These are phyloP conservation scores for Fusarium oligoseptatum DNA, from an alignment of 2,329 filamentous ascomycete species.

Conservation along the genomic window DNA sequence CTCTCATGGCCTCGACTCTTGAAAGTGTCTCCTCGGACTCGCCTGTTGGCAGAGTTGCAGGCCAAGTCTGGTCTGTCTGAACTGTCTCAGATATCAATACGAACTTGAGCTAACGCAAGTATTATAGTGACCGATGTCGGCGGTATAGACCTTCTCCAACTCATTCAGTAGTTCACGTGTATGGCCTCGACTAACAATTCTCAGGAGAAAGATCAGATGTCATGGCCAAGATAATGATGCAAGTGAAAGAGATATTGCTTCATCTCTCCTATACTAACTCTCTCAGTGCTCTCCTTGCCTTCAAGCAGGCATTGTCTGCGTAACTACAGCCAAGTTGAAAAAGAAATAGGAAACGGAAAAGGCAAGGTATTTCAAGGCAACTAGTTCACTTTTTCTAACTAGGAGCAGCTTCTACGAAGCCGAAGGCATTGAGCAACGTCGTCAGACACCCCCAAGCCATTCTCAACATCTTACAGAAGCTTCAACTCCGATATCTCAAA, in stretches of 20 bases:
- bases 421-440: constrained; percentile 18
- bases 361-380: background rate
- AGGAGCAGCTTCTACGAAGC: constrained; percentile 14
- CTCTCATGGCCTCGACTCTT: background rate
- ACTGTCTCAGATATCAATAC: no score
- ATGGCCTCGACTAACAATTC: background rate
- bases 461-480: background rate
- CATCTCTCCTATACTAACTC: background rate
- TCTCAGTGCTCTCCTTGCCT: constrained; percentile 14
- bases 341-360: constrained; percentile 24
- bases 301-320: constrained; percentile 15
- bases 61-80: constrained; percentile 22
- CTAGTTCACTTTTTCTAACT: background rate
- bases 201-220: constrained; percentile 29
- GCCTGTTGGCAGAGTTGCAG: constrained; percentile 5
- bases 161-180: background rate
- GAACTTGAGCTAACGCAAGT: no score
- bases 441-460: background rate
- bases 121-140: constrained; percentile 22
- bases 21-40: background rate
- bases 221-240: constrained; percentile 19
- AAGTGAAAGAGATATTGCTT: background rate
- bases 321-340: constrained; percentile 21
- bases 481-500: background rate
- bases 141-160: constrained; percentile 8